Base-by-base conservation (phyloP, 345 rosid species). In the Kandelia obovata region DNA sequence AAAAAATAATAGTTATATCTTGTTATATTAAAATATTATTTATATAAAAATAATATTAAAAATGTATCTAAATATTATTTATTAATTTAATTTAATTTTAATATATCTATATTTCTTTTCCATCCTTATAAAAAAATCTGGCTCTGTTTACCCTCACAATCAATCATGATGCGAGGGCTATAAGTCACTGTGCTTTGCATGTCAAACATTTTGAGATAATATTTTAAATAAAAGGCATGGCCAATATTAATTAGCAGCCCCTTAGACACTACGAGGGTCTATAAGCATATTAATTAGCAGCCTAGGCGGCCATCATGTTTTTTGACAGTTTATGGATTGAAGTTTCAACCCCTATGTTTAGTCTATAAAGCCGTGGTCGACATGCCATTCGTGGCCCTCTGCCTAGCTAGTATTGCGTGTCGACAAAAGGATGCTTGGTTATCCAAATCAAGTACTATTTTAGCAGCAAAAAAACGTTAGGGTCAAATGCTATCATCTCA, bases 281-380 rank as follows among this genome's bases (percentile, higher is more conserved):
- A 32, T n/a, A 61, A 61, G 19, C 32, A 39, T 61, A 52, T 0
- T 28, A 43, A 28, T 26, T 58, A 53, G 23, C 51, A 30, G 0
- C 53, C 61, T 43, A 19, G 51, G 63, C 53, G 39, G 63, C 53
- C 43, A 53, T 5, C 52, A 35, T 69, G 37, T 28, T 62, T 71
- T 27, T 31, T 52, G 16, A 31, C 5, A 43, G 17, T 13, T 32
- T 53, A 47, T 19, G 57, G 49, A 53, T 49, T 63, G 25, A 51
- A 68, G 73, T 73, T 71, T 74, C 77, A 79, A 82, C 65, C 59
- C 77, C 69, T 76, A 70, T 56, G 47, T 31, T 66, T 15, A 43
- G 62, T 35, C 70, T 52, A 62, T 9, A 67, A 67, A 47, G 60
- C 64, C 65, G 47, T 63, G 46, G 34, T 66, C 71, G 32, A 5